Conservation (phyloP, 140 eudicot species). For the Eryngium alpinum region DNA sequence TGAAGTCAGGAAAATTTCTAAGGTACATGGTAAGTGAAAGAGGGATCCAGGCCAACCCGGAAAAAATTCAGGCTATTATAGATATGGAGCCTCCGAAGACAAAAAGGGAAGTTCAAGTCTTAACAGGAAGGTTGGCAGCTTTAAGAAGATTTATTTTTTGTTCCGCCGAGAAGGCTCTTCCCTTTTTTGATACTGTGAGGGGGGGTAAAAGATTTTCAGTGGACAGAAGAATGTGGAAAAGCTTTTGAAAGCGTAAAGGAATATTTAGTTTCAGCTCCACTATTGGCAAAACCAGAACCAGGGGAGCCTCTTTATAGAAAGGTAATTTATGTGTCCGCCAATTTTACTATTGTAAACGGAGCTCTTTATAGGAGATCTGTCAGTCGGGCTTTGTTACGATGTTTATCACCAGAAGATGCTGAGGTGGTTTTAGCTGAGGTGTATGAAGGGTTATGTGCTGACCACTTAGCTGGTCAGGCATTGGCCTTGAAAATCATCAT, state of each 20-base stretch:
- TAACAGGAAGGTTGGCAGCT: background rate
- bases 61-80: too few relatives aligned
- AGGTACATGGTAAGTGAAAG: too few relatives aligned
- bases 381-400: too few relatives aligned
- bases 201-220: background rate
- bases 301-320: background rate
- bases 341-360: too few relatives aligned
- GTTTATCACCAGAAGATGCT: too few relatives aligned
- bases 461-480: too few relatives aligned
- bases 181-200: background rate
- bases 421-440: too few relatives aligned
- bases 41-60: too few relatives aligned
- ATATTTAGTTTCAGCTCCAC: background rate
- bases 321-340: too few relatives aligned
- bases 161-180: background rate
- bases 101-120: background rate
- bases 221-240: background rate
- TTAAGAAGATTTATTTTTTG: background rate
- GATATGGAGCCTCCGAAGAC: background rate
- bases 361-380: too few relatives aligned
- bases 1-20: background rate
- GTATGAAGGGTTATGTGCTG: too few relatives aligned
- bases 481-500: too few relatives aligned
- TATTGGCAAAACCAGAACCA: background rate
- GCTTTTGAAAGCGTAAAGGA: background rate